Evolutionary conservation across 768 basidiomycete species (phyloP), one percentile per base, ranked within the genome.

Genomic region (Termitomyces titanicus): DNA sequence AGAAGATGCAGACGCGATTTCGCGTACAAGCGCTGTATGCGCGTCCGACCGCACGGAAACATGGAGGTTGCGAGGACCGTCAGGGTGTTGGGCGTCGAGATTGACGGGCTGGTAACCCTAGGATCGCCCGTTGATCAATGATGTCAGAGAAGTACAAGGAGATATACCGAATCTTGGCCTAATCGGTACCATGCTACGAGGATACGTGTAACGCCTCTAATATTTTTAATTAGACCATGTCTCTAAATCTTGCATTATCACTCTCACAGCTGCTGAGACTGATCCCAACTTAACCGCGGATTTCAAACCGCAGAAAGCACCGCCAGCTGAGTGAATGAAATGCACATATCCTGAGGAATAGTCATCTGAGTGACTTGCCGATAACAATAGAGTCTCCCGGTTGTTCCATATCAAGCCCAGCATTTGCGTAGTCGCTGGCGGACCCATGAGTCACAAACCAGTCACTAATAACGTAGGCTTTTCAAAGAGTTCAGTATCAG

Each of bases 1-100:
- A 1, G 83, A 81, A 0, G 85, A 86, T 0, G 80, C 82, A 1
- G 81, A 77, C 3, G 81, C 89, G 29, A 92, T 84, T 58, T 88
- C 80, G 22, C 77, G 74, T 18, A 78, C 81, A 17, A 89, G 69
- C 5, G 78, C 73, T 0, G 77, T 80, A 59, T 81, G 80, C 0
- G 64, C 73, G 11, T 63, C 70, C 1, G 71, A 74, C 25, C 79
- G 72, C 6, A 79, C 79, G 29, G 72, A 70, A 9, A 80, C 72
- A 33, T 68, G 62, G 12, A 76, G 69, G 64, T 80, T 81, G 24
- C 66, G 67, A 12, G 74, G 31, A 3, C 79, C 78, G 49, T 80
- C 79, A 3, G 72, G 68, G 29, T 72, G 66, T 59, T 78, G 80
- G 1, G 75, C 64, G 53, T 81, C 76, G 46, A 77, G 80, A 63